A percentile compares a stretch with the other conserved stretches of the same genome.
phyloP scores from a whole-genome alignment of 2,329 filamentous ascomycete genomes.

The Fusarium floridanum region DNA sequence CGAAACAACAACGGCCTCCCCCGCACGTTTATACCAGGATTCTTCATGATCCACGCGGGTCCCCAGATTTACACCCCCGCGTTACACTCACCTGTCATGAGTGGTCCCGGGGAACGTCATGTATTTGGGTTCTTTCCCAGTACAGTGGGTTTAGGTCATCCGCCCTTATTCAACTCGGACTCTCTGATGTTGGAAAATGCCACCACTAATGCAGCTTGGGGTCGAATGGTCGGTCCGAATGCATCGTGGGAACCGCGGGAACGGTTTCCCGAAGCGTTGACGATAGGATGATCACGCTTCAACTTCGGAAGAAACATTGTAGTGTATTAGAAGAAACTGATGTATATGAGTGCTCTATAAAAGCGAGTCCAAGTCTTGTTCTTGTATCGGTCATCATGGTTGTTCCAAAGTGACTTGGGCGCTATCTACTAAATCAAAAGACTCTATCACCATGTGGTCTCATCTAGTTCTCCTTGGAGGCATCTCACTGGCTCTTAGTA shows the following conservation, averaged over 20 bases:
- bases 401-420: conserved; percentile 6
- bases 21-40: conserved; percentile 35
- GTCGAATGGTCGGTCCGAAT: conserved; percentile 29
- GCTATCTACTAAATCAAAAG: background rate
- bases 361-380: background rate
- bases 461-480: conserved; percentile 27
- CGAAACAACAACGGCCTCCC: conserved; percentile 28
- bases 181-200: conserved; percentile 1
- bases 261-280: conserved; percentile 4
- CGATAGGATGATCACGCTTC: conserved; percentile 1
- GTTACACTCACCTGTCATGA: background rate
- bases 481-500: conserved; percentile 27
- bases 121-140: background rate
- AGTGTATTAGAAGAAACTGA: background rate
- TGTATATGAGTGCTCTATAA: background rate
- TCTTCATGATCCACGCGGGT: conserved; percentile 12
- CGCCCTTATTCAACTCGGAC: background rate
- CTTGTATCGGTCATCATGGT: background rate
- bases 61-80: conserved; percentile 38
- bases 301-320: background rate
- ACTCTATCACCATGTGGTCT: conserved; percentile 27
- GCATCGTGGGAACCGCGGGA: conserved; percentile 2
- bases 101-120: background rate
- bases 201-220: conserved; percentile 17
- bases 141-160: background rate